Base-by-base conservation (phyloP, 1,139 yeast species). In the Blastobotrys capitulatus region DNA sequence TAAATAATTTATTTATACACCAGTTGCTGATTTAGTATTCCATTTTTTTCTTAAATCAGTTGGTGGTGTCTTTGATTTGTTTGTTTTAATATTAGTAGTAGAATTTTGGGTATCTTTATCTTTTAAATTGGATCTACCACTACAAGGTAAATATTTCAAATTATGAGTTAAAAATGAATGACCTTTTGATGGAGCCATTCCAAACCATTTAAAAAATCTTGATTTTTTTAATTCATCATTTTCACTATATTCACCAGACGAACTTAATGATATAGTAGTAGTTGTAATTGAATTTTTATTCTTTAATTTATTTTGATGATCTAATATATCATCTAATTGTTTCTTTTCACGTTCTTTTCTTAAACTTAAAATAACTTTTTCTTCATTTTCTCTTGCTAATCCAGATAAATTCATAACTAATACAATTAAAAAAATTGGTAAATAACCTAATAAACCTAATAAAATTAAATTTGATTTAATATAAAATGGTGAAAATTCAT, bases 351-450 rank as follows among this genome's bases (percentile, higher is more conserved):
- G 54, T 26, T 47, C 48, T n/a, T 31, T 46, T 16, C 58, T 36
- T 20, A 50, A 53, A 2, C 52, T 52, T 10, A 54, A 44, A 18
- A 61, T 45, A 7, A 60, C 52, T 39, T 47, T 47, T 38, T 61
- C 65, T 32, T 61, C 65, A 42, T 61, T 61, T 32, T 48, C 54
- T 27, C 59, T 42, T n/a, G 48, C 51, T 19, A 57, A 48, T 3
- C 63, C 65, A 19, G 53, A 49, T 22, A 60, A 22, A 47, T 60
- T 60, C 53, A 59, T 49, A 32, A 54, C 47, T 12, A 58, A 48
- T 1, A 57, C 57, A 1, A 60, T 42, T n/a, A 52, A 48, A 27
- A 60, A 32, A 1, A 57, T 35, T 4, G 65, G 65, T 10, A 61
- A 38, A 44, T 61, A 61, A 10, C 58, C 63, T 57, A 60, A 45